A percentile compares a stretch with the other conserved stretches of the same genome.
Conservation (phyloP, 2,329 filamentous ascomycete genomes). For the Phialocephala sp. region DNA sequence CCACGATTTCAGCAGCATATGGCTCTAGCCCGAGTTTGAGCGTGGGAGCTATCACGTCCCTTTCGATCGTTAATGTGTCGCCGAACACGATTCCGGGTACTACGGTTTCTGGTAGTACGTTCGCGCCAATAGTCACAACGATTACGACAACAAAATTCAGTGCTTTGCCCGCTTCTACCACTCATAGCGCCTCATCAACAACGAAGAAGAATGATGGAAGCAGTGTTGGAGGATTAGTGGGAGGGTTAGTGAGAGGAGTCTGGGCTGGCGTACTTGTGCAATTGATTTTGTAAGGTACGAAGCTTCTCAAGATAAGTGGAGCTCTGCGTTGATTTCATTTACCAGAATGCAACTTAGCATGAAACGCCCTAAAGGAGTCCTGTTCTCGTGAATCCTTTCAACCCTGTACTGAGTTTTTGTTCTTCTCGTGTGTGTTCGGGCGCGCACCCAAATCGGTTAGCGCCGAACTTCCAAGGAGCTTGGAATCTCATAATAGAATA, state of each 20-base stretch:
- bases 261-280: not conserved
- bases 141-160: constrained; percentile 8
- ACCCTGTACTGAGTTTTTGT: no score
- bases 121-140: not conserved
- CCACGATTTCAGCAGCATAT: constrained; percentile 1
- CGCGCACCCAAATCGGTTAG: no score
- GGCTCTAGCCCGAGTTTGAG: not conserved
- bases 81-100: constrained; percentile 12
- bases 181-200: not conserved
- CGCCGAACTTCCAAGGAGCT: no score
- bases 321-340: no score
- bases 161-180: not conserved
- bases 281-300: not conserved
- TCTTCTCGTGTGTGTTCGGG: no score
- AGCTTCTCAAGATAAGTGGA: not conserved
- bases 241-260: not conserved
- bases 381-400: no score
- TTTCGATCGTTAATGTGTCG: not conserved
- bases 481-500: no score
- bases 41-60: not conserved
- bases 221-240: not conserved
- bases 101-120: constrained; percentile 10
- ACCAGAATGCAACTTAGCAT: no score
- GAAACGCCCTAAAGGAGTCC: no score
- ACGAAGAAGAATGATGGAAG: constrained; percentile 13